These are phyloP conservation scores for Blastocladiella britannica DNA, from an alignment of 192 early-diverging fungal genomes.

Conservation along the genomic window DNA sequence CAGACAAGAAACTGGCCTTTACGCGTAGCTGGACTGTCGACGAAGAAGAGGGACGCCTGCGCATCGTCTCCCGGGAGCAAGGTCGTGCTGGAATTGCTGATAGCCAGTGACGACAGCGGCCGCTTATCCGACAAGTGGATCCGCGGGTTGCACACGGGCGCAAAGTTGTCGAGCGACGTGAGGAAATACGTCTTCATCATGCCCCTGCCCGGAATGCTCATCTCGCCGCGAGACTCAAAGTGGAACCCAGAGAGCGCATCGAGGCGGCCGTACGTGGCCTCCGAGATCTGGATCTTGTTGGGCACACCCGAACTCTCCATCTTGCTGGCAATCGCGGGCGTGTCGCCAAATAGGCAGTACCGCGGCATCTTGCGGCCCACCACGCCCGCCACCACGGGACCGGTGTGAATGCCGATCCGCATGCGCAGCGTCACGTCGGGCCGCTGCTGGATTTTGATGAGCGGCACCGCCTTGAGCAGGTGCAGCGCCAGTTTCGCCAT, in stretches of 20 bases:
- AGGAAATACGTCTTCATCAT: slow-evolving; percentile 15
- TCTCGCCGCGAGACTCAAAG: slow-evolving; percentile 8
- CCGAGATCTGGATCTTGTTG: slow-evolving; percentile 13
- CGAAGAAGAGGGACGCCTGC: too few species aligned
- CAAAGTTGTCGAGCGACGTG: slow-evolving; percentile 9
- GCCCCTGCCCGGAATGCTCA: slow-evolving; percentile 11
- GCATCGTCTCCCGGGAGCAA: too few species aligned
- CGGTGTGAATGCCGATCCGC: slow-evolving; percentile 12
- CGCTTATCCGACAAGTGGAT: too few species aligned
- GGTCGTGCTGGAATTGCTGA: too few species aligned
- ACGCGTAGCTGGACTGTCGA: too few species aligned
- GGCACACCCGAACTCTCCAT: slow-evolving; percentile 18
- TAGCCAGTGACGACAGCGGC: too few species aligned
- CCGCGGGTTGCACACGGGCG: too few species aligned
- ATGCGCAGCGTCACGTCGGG: slow-evolving; percentile 11
- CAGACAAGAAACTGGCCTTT: too few species aligned
- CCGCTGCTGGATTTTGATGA: slow-evolving; percentile 6
- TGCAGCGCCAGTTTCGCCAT: too few species aligned
- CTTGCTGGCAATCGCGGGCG: slow-evolving; percentile 15
- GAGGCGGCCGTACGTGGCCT: slow-evolving; percentile 8
- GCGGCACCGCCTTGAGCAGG: slow-evolving; percentile 6
- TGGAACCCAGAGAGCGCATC: slow-evolving; percentile 7
- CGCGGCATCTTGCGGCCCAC: slow-evolving; percentile 24
- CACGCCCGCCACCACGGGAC: slow-evolving; percentile 17
- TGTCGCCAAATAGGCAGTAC: slow-evolving; percentile 21